phyloP scores from a whole-genome alignment of 768 basidiomycete species.

The Mycena olivaceomarginata region DNA sequence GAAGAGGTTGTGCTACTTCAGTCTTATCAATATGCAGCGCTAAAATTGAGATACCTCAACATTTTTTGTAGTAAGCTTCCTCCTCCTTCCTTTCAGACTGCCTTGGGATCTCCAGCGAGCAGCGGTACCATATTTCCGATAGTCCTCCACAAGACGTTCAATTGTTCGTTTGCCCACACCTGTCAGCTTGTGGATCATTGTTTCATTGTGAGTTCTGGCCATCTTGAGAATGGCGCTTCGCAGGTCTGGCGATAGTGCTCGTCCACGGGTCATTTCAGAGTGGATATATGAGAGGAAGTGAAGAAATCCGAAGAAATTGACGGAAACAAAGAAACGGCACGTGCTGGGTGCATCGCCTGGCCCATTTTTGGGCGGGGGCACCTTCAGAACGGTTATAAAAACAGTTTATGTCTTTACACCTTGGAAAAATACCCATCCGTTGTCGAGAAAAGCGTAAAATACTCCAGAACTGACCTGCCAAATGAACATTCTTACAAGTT shows the following conservation, averaged over 20 bases:
- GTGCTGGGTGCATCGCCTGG: no score
- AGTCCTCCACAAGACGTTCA: slow-evolving; percentile 1
- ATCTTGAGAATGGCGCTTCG: slow-evolving; percentile 14
- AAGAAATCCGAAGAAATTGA: not conserved
- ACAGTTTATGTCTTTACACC: no score
- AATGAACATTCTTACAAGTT: no score
- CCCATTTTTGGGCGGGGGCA: no score
- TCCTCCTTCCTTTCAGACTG: not conserved
- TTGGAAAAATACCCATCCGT: no score
- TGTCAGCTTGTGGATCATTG: not conserved
- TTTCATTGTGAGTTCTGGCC: slow-evolving; percentile 6
- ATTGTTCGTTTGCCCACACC: not conserved
- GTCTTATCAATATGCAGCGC: no score
- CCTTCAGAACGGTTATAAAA: no score
- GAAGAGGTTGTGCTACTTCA: no score
- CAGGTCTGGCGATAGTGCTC: not conserved
- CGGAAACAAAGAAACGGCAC: no score
- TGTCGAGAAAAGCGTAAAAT: no score
- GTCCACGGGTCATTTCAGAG: not conserved
- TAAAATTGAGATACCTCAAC: not conserved
- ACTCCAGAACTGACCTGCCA: no score
- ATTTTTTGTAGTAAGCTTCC: slow-evolving; percentile 7
- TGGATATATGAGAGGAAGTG: not conserved
- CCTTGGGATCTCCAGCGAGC: not conserved
- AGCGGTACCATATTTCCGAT: slow-evolving; percentile 4